phyloP scores from a whole-genome alignment of 495 filamentous ascomycete species.

The Chaetomidium leptoderma region DNA sequence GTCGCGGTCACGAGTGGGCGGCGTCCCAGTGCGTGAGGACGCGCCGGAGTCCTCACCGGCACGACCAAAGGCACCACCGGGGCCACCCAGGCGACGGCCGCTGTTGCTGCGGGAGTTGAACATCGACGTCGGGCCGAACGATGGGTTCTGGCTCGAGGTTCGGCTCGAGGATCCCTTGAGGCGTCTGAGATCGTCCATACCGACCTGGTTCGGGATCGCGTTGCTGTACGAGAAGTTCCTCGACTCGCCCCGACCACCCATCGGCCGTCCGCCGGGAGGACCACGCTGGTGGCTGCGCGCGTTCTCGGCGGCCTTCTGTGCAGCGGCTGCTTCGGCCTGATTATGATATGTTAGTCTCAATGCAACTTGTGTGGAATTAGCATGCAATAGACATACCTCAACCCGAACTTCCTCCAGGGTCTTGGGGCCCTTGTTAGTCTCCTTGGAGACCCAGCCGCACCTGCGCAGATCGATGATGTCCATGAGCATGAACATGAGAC shows the following conservation, averaged over 20 bases:
- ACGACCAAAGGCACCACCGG: constrained; percentile 63
- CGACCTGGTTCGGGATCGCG: constrained; percentile 69
- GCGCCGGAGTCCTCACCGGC: constrained; percentile 67
- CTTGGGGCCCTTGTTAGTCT: constrained; percentile 88
- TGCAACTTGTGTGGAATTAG: not conserved
- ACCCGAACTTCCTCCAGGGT: constrained; percentile 87
- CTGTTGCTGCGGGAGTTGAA: constrained; percentile 77
- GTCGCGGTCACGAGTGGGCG: constrained; percentile 66
- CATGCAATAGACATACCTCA: constrained; percentile 53
- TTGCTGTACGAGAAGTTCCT: constrained; percentile 71
- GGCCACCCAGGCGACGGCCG: constrained; percentile 67
- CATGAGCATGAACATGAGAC: constrained; percentile 92
- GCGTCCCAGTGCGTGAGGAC: constrained; percentile 84
- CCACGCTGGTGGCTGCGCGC: constrained; percentile 58
- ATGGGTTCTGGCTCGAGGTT: constrained; percentile 56
- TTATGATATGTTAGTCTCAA: constrained; percentile 20
- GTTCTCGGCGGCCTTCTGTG: constrained; percentile 60
- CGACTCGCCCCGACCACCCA: constrained; percentile 77
- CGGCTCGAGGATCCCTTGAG: constrained; percentile 57
- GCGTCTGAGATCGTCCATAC: constrained; percentile 81
- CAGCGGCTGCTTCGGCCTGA: constrained; percentile 63
- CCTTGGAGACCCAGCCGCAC: constrained; percentile 76
- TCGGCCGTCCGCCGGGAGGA: constrained; percentile 59
- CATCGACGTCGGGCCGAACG: constrained; percentile 75
- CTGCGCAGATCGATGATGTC: constrained; percentile 82